Evolutionary conservation across 1,284 basidiomycete genomes (phyloP).

Genomic region (Porogramme epimiltina): DNA sequence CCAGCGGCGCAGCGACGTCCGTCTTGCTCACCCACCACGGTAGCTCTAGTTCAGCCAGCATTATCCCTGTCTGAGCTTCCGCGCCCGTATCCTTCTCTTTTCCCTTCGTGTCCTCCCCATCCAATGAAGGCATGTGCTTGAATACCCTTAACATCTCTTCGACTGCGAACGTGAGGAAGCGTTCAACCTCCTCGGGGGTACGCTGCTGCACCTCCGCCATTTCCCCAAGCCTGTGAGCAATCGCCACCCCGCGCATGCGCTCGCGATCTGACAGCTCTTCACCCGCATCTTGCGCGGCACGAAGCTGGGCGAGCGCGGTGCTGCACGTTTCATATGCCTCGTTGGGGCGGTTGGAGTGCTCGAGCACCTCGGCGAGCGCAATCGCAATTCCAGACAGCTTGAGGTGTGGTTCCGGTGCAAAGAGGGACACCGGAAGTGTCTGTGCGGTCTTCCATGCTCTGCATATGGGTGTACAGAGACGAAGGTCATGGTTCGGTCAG

Average conservation of each 20-base stretch:
- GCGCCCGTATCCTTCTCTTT: slow-evolving; percentile 13
- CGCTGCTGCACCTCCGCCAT: slow-evolving; percentile 44
- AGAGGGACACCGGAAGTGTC: slow-evolving; percentile 46
- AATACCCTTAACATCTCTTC: slow-evolving; percentile 50
- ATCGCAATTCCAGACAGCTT: slow-evolving; percentile 75
- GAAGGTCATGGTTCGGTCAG: slow-evolving; percentile 4
- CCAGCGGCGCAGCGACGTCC: slow-evolving; percentile 71
- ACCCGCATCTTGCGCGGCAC: slow-evolving; percentile 13
- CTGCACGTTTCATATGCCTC: slow-evolving; percentile 56
- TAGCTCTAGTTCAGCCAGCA: slow-evolving; percentile 55
- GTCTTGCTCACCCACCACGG: slow-evolving; percentile 63
- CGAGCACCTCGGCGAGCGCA: slow-evolving; percentile 61
- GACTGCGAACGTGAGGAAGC: slow-evolving; percentile 63
- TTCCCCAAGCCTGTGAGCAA: slow-evolving; percentile 72
- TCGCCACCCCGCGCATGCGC: slow-evolving; percentile 57
- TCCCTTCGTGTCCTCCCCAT: slow-evolving; percentile 2
- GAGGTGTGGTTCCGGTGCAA: slow-evolving; percentile 57
- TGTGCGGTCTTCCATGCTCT: slow-evolving; percentile 68
- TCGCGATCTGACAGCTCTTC: slow-evolving; percentile 42
- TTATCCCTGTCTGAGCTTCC: slow-evolving; percentile 21
- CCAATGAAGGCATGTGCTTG: slow-evolving; percentile 13
- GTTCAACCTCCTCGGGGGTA: slow-evolving; percentile 52
- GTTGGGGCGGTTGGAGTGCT: slow-evolving; percentile 44
- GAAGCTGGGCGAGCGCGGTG: slow-evolving; percentile 40
- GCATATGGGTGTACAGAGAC: background rate